Evolutionary conservation across 176 grass and related monocot genomes (phyloP), one percentile per base, ranked within the genome.

Genomic region (Carex littledalei): DNA sequence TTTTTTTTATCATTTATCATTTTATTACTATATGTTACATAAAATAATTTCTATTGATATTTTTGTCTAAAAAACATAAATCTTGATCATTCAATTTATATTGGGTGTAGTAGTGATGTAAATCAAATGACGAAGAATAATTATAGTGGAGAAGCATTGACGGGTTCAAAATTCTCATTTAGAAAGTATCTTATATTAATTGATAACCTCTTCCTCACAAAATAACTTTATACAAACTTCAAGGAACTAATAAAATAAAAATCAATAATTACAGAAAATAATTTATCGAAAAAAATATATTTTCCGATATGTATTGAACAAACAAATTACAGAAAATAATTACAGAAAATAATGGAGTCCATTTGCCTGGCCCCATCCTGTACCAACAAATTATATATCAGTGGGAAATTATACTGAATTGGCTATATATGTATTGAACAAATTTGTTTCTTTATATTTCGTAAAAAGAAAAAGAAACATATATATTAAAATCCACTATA

Each of bases 351-450:
- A 31, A 29, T 64, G 12, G 66, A 15, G 81, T 71, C 94, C 94
- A 97, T 54, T 79, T 86, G 21, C 94, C 94, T 3, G 90, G 90
- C 0, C 94, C 94, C 92, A 97, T 97, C 60, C 94, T 97, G 87
- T 65, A 61, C 18, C 1, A 8, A 57, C 2, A 16, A 17, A 80
- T 29, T 75, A 20, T 43, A 64, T 64, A 64, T 64, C 3, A 64
- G 62, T 12, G 60, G n/a, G 22, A 21, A 62, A 22, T 62, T 62
- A 18, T 8, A 21, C 59, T 62, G 2, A 20, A 62, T 21, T 2
- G 18, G 56, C 56, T 59, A 59, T 59, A 59, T 59, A 59, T 18
- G 15, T 59, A 59, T 59, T 1, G 56, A n/a, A 47, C 45, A 47
- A 47, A 47, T 47, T 47, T 47, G 43, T 47, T 47, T 47, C 43